Evolutionary conservation across 164 flowering plant species (phyloP), one percentile per base, ranked within the genome.

Genomic region (Akebia trifoliata): DNA sequence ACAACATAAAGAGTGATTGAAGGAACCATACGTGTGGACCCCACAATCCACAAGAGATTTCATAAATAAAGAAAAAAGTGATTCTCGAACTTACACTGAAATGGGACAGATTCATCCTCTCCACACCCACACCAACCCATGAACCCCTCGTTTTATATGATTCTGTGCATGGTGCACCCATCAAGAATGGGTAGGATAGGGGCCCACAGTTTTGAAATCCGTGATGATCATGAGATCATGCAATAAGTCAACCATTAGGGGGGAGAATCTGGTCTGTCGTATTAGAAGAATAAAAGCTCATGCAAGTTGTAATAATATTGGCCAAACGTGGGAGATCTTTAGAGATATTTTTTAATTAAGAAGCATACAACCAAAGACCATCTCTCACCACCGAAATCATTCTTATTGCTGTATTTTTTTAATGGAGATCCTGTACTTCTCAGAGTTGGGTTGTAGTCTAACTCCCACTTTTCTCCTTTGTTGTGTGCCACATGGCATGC

Each of bases 241-340:
- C n/a, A 38, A 24, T 18, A 26, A 17, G 59, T 55, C 59, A 55
- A 40, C 53, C 29, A 50, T 50, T 50, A 50, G 21, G 37, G 30
- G 35, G 29, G 15, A 12, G 40, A 37, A 28, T 50, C 5, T 50
- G 54, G 54, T n/a, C 37, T 30, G 37, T 17, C 30, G 11, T 1
- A 29, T 30, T 48, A 5, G 31, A 48, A 26, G 51, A 29, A 48
- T 2, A 12, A 48, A 48, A 48, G 50, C 7, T 25, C 15, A 49
- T 49, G 36, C 53, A 49, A 15, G 11, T 8, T 37, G 40, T 12
- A 34, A 4, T 4, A 4, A 9, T 4, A 5, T 4, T 34, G 4
- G 4, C 5, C 36, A 34, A 4, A 34, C 9, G 36, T 4, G 36
- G n/a, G n/a, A n/a, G n/a, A n/a, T n/a, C n/a, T n/a, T n/a, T n/a